phyloP scores from a whole-genome alignment of 805 yeast genomes.

The Wickerhamomyces alni region DNA sequence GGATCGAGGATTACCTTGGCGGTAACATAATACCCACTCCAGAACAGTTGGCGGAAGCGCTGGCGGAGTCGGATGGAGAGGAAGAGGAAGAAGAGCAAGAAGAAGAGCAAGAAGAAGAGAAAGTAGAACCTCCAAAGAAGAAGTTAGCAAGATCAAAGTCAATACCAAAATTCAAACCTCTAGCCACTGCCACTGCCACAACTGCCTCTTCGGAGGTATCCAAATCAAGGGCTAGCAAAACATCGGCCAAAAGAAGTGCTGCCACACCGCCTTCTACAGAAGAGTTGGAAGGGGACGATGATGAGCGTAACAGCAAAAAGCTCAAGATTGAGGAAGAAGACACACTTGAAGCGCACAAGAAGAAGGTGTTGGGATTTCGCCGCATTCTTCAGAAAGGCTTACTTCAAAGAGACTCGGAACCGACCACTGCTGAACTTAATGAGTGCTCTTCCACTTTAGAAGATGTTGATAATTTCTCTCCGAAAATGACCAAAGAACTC shows the following conservation, averaged over 20 bases:
- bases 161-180: too few relatives aligned
- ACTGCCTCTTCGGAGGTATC: background rate
- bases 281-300: too few relatives aligned
- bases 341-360: conserved; percentile 1
- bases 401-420: conserved; percentile 35
- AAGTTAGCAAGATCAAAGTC: too few relatives aligned
- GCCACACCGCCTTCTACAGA: too few relatives aligned
- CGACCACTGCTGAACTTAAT: conserved; percentile 33
- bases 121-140: background rate
- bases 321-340: background rate
- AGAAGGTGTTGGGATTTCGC: conserved; percentile 24
- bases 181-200: background rate
- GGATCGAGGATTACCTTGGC: background rate
- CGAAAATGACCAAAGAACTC: conserved; percentile 30
- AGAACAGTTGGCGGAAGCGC: background rate
- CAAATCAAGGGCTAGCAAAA: too few relatives aligned
- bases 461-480: conserved; percentile 36
- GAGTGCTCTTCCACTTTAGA: conserved; percentile 26
- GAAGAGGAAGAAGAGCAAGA: too few relatives aligned
- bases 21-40: background rate
- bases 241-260: too few relatives aligned
- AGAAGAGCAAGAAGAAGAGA: background rate
- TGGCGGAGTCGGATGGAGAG: background rate
- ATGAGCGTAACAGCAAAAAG: background rate
- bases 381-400: conserved; percentile 42